phyloP scores from a whole-genome alignment of 2,329 filamentous ascomycete species.

The Talaromyces sp. region DNA sequence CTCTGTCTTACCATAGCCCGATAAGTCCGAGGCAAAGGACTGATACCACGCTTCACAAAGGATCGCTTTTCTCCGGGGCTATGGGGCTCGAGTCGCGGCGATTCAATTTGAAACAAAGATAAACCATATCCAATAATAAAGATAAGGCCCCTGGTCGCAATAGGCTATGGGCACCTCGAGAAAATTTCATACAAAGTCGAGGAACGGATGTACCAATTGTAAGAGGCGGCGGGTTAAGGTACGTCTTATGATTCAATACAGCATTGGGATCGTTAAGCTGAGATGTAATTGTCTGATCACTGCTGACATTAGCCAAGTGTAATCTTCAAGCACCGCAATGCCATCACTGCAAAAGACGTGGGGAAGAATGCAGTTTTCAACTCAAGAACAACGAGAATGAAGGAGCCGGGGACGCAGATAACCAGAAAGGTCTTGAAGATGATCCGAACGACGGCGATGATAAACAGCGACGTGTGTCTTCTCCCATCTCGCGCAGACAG shows the following conservation, averaged over 20 bases:
- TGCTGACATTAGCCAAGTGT: constrained; percentile 2
- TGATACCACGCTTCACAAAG: not conserved
- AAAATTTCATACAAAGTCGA: constrained; percentile 18
- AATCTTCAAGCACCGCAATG: constrained; percentile 18
- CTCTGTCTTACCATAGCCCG: not conserved
- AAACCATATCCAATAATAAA: not conserved
- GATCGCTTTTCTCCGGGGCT: not conserved
- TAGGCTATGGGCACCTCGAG: constrained; percentile 17
- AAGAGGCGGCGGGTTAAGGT: constrained; percentile 17
- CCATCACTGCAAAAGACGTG: constrained; percentile 18
- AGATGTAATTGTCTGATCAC: not conserved
- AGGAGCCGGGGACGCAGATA: not conserved
- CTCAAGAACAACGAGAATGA: not conserved
- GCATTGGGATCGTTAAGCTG: not conserved
- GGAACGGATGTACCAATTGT: constrained; percentile 18
- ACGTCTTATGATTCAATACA: not conserved
- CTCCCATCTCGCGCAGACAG: not conserved
- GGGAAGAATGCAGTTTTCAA: constrained; percentile 19
- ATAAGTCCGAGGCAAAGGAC: not conserved
- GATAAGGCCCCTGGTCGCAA: not conserved
- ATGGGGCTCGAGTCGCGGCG: not conserved
- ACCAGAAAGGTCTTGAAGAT: not conserved
- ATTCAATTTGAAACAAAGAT: not conserved
- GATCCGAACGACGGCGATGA: not conserved
- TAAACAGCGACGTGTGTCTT: not conserved